Evolutionary conservation across 106 monocot genomes (phyloP).

Genomic region (Amphibolis antarctica): DNA sequence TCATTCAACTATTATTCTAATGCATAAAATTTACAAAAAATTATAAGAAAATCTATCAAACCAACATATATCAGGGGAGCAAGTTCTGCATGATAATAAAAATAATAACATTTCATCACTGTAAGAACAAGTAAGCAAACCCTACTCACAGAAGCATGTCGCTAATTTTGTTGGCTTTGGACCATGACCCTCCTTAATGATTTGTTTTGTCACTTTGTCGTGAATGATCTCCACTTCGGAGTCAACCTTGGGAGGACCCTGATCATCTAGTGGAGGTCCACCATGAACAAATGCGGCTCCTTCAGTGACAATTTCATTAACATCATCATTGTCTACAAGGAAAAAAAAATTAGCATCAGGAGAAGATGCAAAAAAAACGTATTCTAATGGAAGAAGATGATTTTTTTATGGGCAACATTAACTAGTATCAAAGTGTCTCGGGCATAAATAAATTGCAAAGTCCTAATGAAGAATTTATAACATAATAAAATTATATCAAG

Average conservation of each 20-base stretch:
- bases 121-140: not conserved
- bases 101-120: not conserved
- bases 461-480: too few species aligned
- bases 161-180: slow-evolving; percentile 42
- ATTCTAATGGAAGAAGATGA: too few species aligned
- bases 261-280: slow-evolving; percentile 51
- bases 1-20: too few species aligned
- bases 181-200: slow-evolving; percentile 85
- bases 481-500: too few species aligned
- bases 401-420: too few species aligned
- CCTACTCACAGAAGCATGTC: slow-evolving; percentile 89
- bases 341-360: not conserved
- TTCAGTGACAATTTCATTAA: slow-evolving; percentile 44
- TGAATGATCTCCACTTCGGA: slow-evolving; percentile 64
- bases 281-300: slow-evolving; percentile 35
- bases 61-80: too few species aligned
- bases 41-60: too few species aligned
- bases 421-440: too few species aligned
- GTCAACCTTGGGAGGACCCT: slow-evolving; percentile 52
- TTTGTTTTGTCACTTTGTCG: slow-evolving; percentile 79
- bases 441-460: too few species aligned
- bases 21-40: too few species aligned
- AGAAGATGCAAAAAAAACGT: too few species aligned
- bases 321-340: slow-evolving; percentile 10
- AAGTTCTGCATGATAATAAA: too few species aligned